A percentile compares a stretch with the other conserved stretches of the same genome.
Conservation (phyloP, 768 basidiomycete species). For the Cubamyces sp. region DNA sequence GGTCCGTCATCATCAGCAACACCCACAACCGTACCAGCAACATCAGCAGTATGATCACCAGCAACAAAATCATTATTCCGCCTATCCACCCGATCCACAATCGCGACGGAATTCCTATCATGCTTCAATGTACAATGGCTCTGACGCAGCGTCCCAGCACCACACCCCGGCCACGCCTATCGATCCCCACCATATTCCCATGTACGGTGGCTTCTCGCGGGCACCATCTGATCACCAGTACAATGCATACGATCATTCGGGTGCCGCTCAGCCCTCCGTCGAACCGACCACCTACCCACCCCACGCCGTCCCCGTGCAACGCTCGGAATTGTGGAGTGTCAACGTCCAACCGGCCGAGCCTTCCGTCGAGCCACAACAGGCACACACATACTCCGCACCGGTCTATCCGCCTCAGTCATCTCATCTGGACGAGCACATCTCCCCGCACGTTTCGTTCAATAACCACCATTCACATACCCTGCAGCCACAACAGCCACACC, state of each 20-base stretch:
- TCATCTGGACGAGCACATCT: constrained; percentile 6
- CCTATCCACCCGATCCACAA: neutral
- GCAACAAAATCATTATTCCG: neutral
- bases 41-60: neutral
- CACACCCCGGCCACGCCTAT: neutral
- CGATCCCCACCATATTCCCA: neutral
- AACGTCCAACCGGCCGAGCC: neutral
- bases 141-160: neutral
- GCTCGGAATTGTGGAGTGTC: constrained; percentile 14
- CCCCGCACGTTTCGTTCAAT: neutral
- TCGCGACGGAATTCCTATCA: constrained; percentile 4
- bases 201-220: constrained; percentile 5
- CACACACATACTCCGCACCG: constrained; percentile 4
- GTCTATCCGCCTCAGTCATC: neutral
- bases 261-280: neutral
- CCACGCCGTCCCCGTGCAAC: constrained; percentile 10
- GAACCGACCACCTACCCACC: constrained; percentile 8
- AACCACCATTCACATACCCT: constrained; percentile 3
- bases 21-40: constrained; percentile 3
- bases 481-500: constrained; percentile 11
- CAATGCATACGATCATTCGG: constrained; percentile 2
- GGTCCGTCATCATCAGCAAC: neutral
- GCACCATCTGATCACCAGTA: neutral
- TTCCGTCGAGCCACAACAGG: neutral
- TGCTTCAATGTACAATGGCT: neutral